Base-by-base conservation (phyloP, 768 basidiomycete species). In the Sarcodon sp. region DNA sequence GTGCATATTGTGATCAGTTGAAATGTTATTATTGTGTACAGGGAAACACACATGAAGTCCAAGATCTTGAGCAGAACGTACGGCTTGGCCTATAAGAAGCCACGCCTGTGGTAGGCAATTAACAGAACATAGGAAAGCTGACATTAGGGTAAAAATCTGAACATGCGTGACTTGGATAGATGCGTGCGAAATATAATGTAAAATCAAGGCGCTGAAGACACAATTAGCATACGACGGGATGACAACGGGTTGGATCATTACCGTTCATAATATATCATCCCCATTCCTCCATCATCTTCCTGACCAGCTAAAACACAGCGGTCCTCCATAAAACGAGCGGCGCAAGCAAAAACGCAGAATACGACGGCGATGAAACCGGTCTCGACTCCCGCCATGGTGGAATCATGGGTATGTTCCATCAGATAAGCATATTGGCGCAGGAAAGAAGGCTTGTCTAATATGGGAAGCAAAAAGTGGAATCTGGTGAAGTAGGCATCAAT, bases 91-190 rank as follows among this genome's bases (percentile, higher is more conserved):
- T 47, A 91, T 77, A 49, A 92, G 72, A 53, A 93, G 77, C 91
- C 91, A 94, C 32, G 90, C 88, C 65, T 92, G 91, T 3, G 91
- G 91, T 46, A 94, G 76, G 59, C 90, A 91, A 59, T 94, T 94
- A 55, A 93, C 75, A 47, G 89, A 90, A 60, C 90, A 92, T 51
- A 94, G 70, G 68, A 91, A 93, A 1, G 89, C 84, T 46, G 90
- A 83, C 74, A 92, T 76, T 48, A 94, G 72, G 52, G 88, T 77
- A 61, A 92, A 83, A 63, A 86, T 86, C 68, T 93, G 91, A 32
- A 93, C 90, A 62, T 93, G 91, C 33, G 80, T 76, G 45, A 86
- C 70, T 62, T 91, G 85, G 36, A 80, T 87, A 48, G 82, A 86
- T 39, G 87, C 78, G 59, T 91, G 81, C 53, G 88, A 90, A 67